Evolutionary conservation across 371 early-diverging fungal species (phyloP), one percentile per base, ranked within the genome.

Genomic region (Syncephalastrum contaminatum): DNA sequence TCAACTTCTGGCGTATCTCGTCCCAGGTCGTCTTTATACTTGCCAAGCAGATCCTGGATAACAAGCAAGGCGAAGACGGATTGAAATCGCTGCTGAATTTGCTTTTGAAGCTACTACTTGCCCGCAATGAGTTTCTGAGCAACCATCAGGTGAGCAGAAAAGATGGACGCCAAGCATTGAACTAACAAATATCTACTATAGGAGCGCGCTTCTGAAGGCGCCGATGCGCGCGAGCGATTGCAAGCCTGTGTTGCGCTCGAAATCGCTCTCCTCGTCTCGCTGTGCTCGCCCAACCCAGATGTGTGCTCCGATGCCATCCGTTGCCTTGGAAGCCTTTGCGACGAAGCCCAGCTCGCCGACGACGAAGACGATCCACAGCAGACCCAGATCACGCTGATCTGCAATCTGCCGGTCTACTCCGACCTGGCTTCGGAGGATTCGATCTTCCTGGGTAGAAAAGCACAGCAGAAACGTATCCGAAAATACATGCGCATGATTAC

Each of bases 401-500:
- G 85, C 43, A 91, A 91, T 56, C 65, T 87, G 18, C 63, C 73
- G 0, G 80, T 89, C 4, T 93, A 92, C 60, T 64, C 77, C 25
- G 89, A 88, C 8, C 65, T 93, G 49, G 84, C 78, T 3, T 72
- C 70, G 4, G 76, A 75, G 2, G 75, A 76, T 47, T 75, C 73
- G 0, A 63, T 86, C 14, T 78, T 85, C 25, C 68, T 87, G 54
- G 90, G 88, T 10, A 75, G 85, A 24, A 81, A 87, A 22, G 91
- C 87, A 0, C 86, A 88, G 58, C 93, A 94, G 60, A 90, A 92
- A 54, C 75, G 86, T 4, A 80, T 91, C 25, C 72, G 93, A 10
- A 85, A 83, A 43, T 75, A 88, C 21, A 62, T 94, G 44, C 80
- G 91, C 4, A 73, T 83, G 58, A 72, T 89, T 45, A 72, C 77